Base-by-base conservation (phyloP, 768 basidiomycete species). In the Cubamyces sp. region DNA sequence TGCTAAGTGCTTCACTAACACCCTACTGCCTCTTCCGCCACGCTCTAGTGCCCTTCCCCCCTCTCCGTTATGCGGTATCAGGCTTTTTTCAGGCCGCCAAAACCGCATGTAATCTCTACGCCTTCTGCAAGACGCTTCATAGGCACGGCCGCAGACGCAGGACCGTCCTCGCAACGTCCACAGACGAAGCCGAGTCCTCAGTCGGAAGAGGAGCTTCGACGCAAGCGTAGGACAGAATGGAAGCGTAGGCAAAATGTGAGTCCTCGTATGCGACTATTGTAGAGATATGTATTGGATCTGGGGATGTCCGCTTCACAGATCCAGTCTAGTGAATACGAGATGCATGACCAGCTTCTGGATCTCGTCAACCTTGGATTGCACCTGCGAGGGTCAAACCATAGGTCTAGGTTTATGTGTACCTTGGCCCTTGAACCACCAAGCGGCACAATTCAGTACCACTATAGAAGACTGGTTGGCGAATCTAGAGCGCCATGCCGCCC, bases 241-340 rank as follows among this genome's bases (percentile, higher is more conserved):
- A 92, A 91, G 72, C 81, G 90, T 58, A 81, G 83, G 64, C 90
- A 91, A 73, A 79, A 81, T 49, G 90, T 91, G 54, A 67, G 87
- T 66, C 12, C 25, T 19, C 47, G 15, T 39, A 37, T 57, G 43
- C 21, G 2, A 1, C 19, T 25, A 9, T 25, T 7, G 23, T 19
- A 68, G 23, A 16, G 9, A 23, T 23, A 39, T 21, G 41, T 39
- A 1, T 30, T 23, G 28, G 16, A 25, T 11, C 51, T 53, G 34
- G 37, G 34, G 12, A 34, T 11, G 42, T 43, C 16, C 42, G 42
- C 19, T 43, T 43, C 34, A 34, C 34, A 34, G 34, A 34, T 34
- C 16, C 2, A 43, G 42, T 43, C 42, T 43, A 15, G 42, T 43
- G 16, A 34, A 34, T 9, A 34, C 28, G 28, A 30, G 28, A 30